Evolutionary conservation across 345 rosid species (phyloP).

Genomic region (Lepidium aucheri): DNA sequence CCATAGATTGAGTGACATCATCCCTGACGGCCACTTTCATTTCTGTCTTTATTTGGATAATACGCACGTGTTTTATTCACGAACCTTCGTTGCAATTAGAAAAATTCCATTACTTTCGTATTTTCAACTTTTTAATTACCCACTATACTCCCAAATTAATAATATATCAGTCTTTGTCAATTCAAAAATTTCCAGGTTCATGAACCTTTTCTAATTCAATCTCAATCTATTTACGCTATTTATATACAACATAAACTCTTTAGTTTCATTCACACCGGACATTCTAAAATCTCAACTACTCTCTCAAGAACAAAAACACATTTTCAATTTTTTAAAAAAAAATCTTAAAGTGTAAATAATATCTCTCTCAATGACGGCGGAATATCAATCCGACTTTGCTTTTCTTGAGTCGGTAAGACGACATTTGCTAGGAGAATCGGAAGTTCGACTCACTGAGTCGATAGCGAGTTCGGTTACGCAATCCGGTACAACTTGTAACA

Average conservation of each 20-base stretch:
- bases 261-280: neutral
- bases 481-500: neutral
- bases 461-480: constrained; percentile 10
- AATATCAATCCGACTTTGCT: constrained; percentile 37
- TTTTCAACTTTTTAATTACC: constrained; percentile 11
- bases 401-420: constrained; percentile 45
- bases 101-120: constrained; percentile 13
- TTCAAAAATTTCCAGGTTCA: constrained; percentile 17
- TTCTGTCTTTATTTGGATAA: constrained; percentile 8
- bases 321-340: neutral
- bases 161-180: neutral
- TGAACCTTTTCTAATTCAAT: constrained; percentile 8
- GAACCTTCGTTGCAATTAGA: constrained; percentile 23
- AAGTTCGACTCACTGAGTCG: constrained; percentile 9
- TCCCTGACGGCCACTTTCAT: constrained; percentile 10
- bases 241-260: neutral
- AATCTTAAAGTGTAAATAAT: neutral
- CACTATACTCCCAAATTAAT: neutral
- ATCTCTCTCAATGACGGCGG: constrained; percentile 9
- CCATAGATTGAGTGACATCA: constrained; percentile 13
- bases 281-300: constrained; percentile 3
- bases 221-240: neutral
- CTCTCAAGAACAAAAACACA: neutral
- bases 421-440: constrained; percentile 45
- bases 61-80: constrained; percentile 25